phyloP scores from a whole-genome alignment of 495 filamentous ascomycete species.

The Neurospora tetrasperma region DNA sequence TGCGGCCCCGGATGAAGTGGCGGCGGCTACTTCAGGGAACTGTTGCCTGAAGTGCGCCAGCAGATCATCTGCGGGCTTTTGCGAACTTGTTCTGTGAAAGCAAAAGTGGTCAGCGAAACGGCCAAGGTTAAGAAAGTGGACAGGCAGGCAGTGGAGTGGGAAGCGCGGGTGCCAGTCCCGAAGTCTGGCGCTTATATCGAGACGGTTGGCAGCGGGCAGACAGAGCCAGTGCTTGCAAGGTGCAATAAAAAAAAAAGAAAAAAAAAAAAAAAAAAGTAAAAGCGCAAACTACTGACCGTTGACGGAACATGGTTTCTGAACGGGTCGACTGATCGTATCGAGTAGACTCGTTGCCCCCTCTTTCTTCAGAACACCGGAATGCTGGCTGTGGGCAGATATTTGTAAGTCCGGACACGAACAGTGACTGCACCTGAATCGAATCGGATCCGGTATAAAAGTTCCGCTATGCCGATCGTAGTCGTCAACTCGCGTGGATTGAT shows the following conservation, averaged over 20 bases:
- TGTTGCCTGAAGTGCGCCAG: conserved; percentile 72
- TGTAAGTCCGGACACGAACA: background rate
- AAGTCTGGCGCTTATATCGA: background rate
- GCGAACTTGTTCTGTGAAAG: conserved; percentile 57
- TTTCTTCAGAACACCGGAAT: background rate
- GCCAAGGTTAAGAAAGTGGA: background rate
- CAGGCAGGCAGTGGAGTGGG: background rate
- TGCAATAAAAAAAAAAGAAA: no score
- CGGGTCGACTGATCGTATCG: background rate
- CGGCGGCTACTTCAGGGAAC: conserved; percentile 54
- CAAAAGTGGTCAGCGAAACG: conserved; percentile 17
- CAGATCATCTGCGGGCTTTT: conserved; percentile 79
- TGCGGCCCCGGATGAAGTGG: conserved; percentile 22
- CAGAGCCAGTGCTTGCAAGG: background rate
- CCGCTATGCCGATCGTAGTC: background rate
- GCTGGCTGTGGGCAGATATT: background rate
- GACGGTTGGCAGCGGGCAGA: background rate
- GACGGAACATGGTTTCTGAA: conserved; percentile 27
- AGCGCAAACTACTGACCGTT: conserved; percentile 19
- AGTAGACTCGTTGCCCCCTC: background rate
- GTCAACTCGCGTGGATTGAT: background rate
- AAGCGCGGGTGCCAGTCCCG: background rate
- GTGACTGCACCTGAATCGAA: background rate
- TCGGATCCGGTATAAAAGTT: background rate
- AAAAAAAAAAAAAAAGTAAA: background rate